These are phyloP conservation scores for Coemansia sp. DNA, from an alignment of 192 early-diverging fungal genomes.

Conservation along the genomic window DNA sequence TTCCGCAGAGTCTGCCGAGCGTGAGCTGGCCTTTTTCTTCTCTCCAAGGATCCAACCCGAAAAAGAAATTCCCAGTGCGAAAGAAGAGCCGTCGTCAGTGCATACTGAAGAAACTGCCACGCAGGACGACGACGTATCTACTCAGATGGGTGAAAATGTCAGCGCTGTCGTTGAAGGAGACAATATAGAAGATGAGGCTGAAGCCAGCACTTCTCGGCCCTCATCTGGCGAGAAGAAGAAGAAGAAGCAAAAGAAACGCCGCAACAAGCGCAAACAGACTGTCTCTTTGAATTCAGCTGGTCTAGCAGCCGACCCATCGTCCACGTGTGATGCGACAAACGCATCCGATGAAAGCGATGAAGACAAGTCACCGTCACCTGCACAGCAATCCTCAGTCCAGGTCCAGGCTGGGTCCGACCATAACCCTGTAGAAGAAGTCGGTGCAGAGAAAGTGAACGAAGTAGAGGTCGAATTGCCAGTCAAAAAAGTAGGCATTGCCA, in stretches of 20 bases:
- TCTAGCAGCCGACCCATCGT: background rate
- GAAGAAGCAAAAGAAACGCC: slow-evolving; percentile 41
- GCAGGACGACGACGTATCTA: background rate
- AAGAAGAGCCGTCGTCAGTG: background rate
- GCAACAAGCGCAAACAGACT: slow-evolving; percentile 48
- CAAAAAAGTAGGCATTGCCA: background rate
- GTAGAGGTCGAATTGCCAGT: background rate
- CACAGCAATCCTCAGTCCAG: background rate
- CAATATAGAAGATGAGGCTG: background rate
- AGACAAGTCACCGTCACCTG: background rate
- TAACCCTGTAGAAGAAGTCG: background rate
- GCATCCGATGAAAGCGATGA: slow-evolving; percentile 40
- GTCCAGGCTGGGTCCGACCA: background rate
- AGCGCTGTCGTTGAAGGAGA: background rate
- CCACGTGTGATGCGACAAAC: slow-evolving; percentile 4
- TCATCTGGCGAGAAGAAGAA: slow-evolving; percentile 34
- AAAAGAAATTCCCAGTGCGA: background rate
- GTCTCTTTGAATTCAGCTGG: slow-evolving; percentile 13
- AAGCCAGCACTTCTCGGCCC: background rate
- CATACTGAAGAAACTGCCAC: background rate
- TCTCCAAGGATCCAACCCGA: slow-evolving; percentile 32
- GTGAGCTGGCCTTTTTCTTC: slow-evolving; percentile 55
- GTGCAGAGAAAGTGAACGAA: background rate
- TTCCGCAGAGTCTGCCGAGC: slow-evolving; percentile 43
- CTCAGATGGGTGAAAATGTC: background rate